Base-by-base conservation (phyloP, 768 basidiomycete species). In the Pleurotus tuoliensis region DNA sequence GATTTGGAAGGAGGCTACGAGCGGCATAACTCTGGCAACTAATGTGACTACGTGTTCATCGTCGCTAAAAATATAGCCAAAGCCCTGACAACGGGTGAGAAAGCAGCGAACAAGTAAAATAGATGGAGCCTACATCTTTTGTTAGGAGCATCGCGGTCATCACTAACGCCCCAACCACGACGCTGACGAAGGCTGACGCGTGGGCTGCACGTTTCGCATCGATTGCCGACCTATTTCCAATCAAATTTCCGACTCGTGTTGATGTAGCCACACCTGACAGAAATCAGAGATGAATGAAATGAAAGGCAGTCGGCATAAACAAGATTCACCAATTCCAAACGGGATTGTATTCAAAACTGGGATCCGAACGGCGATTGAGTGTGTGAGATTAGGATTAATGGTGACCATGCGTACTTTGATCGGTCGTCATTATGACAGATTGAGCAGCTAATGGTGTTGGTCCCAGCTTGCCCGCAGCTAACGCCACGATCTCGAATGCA, bases 401-500 rank as follows among this genome's bases (percentile, higher is more conserved):
- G 30, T 34, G 30, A 34, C 30, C 41, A 46, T 1, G 63, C 69
- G 57, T 60, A 87, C 87, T 85, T 69, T 88, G 87, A 63, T 92
- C 90, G 4, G 84, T 82, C 15, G 87, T 90, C 56, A 57, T 57
- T 57, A 50, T 50, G 46, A 88, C 82, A 0, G 86, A 85, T 61
- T 92, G 90, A 1, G 87, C 88, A 3, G 87, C 87, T 37, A 91
- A 76, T 1, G 87, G 73, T 30, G 87, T 66, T n/a, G 77, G 65
- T 5, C 88, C 89, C 3, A 92, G 73, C 16, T 82, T 76, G 3
- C 88, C 90, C 3, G 90, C 90, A 15, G 87, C 86, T 20, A 92
- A 72, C 3, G 90, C 87, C 9, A 91, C 89, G 39, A 91, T 88
- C 64, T 92, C 90, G 61, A 91, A 92, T 0, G 88, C 86, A 44